These are phyloP conservation scores for Penicillium parvum DNA, from an alignment of 495 filamentous ascomycete genomes.

Conservation along the genomic window DNA sequence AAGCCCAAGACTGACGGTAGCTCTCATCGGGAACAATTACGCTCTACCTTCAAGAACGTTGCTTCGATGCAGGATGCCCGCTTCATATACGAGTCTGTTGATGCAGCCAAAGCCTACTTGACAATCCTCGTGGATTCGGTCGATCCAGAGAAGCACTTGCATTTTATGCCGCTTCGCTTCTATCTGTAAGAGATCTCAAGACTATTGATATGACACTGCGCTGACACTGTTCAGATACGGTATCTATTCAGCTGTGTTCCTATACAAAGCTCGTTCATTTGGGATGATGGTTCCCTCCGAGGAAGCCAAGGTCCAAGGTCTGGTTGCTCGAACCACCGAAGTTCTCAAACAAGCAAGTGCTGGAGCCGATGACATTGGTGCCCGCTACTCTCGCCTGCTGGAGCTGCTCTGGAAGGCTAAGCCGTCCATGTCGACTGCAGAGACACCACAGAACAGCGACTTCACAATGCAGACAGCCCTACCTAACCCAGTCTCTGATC, in stretches of 20 bases:
- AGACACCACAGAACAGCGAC: slow-evolving; percentile 29
- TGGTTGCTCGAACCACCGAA: slow-evolving; percentile 48
- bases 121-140: slow-evolving; percentile 52
- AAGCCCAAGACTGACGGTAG: slow-evolving; percentile 34
- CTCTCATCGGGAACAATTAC: slow-evolving; percentile 40
- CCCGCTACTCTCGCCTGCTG: slow-evolving; percentile 51
- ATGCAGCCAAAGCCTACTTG: slow-evolving; percentile 57
- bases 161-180: slow-evolving; percentile 57
- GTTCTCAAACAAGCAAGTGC: slow-evolving; percentile 50
- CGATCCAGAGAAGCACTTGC: slow-evolving; percentile 50
- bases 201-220: not conserved
- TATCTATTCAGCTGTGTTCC: slow-evolving; percentile 53
- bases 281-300: slow-evolving; percentile 49
- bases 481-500: slow-evolving; percentile 27
- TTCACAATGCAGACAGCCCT: slow-evolving; percentile 29
- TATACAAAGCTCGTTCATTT: slow-evolving; percentile 55
- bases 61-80: slow-evolving; percentile 57
- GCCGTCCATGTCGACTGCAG: slow-evolving; percentile 17
- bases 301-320: slow-evolving; percentile 49
- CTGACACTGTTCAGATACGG: slow-evolving; percentile 34
- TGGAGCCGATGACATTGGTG: slow-evolving; percentile 50
- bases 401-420: slow-evolving; percentile 49
- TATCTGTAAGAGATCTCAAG: slow-evolving; percentile 41
- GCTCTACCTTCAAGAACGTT: slow-evolving; percentile 47
- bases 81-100: slow-evolving; percentile 60